Percentiles rank a stretch among this genome's conserved stretches.
Conservation (phyloP, 768 basidiomycete species). For the Trametes maxima region DNA sequence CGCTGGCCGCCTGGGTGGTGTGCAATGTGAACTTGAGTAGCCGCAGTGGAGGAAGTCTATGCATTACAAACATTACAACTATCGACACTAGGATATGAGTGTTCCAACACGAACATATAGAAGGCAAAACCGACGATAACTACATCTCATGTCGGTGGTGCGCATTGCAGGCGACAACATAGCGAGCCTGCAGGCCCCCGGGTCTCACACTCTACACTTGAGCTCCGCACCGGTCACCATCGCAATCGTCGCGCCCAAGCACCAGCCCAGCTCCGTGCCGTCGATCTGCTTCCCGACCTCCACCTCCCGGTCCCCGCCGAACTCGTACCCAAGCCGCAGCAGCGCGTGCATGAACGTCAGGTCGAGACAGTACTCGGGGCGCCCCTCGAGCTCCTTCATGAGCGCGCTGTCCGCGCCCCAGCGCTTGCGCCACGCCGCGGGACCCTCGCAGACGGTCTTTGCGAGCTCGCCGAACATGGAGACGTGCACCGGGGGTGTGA, state of each 20-base stretch:
- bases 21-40: too few species aligned
- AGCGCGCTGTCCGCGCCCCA: constrained; percentile 50
- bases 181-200: background rate
- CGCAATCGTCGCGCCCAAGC: constrained; percentile 80
- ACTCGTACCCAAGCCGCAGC: constrained; percentile 88
- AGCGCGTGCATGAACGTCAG: constrained; percentile 94
- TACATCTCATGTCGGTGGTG: too few species aligned
- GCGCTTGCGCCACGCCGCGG: constrained; percentile 52
- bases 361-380: constrained; percentile 96
- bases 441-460: constrained; percentile 72
- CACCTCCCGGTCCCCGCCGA: constrained; percentile 66
- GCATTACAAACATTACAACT: too few species aligned
- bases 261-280: constrained; percentile 94
- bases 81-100: too few species aligned
- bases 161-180: background rate
- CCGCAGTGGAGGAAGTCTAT: too few species aligned
- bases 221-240: constrained; percentile 62
- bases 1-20: too few species aligned
- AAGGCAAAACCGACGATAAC: too few species aligned
- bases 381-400: constrained; percentile 70
- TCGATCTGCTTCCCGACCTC: constrained; percentile 84
- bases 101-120: too few species aligned
- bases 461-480: constrained; percentile 68
- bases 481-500: constrained; percentile 38
- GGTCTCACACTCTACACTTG: constrained; percentile 44